Evolutionary conservation across 768 basidiomycete genomes (phyloP).

Genomic region (Calvatia gigantea): DNA sequence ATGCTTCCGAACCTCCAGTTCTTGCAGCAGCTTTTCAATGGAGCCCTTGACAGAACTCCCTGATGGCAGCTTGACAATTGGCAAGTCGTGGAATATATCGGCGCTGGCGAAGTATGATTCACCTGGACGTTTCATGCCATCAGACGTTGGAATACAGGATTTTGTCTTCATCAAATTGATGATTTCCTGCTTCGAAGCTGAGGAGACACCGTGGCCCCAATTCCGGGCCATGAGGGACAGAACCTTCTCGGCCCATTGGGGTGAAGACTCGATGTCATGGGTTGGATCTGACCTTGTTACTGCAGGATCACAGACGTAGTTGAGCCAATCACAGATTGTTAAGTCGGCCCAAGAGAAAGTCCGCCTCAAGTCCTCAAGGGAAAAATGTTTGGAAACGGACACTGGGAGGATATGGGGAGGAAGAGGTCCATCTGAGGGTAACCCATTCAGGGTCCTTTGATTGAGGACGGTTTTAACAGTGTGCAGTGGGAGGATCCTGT

Average conservation of each 20-base stretch:
- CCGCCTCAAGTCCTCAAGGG: conserved; percentile 40
- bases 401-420: conserved; percentile 72
- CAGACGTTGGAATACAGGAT: conserved; percentile 68
- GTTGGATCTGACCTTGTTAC: conserved; percentile 40
- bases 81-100: conserved; percentile 85
- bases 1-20: conserved; percentile 83
- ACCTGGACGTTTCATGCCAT: conserved; percentile 67
- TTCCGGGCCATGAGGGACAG: conserved; percentile 60
- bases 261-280: conserved; percentile 61
- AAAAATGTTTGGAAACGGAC: conserved; percentile 57
- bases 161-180: conserved; percentile 43
- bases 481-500: conserved; percentile 66
- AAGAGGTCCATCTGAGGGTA: conserved; percentile 73
- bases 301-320: conserved; percentile 49
- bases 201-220: conserved; percentile 61
- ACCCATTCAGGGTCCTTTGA: conserved; percentile 48
- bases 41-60: conserved; percentile 58
- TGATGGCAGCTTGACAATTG: conserved; percentile 72
- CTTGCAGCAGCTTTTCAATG: conserved; percentile 67
- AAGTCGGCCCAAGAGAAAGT: conserved; percentile 82
- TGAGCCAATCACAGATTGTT: conserved; percentile 71
- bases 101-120: conserved; percentile 85
- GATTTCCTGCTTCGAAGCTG: conserved; percentile 43
- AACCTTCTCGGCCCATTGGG: conserved; percentile 80
- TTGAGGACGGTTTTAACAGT: conserved; percentile 72